Evolutionary conservation across 2,329 filamentous ascomycete species (phyloP).

Genomic region (Macrophomina pseudophaseolina): DNA sequence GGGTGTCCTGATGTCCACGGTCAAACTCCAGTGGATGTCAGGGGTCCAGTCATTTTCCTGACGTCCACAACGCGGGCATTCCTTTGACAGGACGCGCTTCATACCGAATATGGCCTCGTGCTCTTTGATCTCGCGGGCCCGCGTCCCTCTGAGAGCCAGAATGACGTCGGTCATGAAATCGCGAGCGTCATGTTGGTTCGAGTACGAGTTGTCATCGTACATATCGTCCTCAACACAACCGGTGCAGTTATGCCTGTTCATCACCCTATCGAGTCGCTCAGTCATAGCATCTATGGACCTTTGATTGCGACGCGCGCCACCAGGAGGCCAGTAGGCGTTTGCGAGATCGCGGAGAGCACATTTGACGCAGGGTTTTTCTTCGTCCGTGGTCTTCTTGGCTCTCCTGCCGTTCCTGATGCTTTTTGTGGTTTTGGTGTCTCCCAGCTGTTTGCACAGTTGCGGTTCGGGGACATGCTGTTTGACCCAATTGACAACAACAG

Average conservation of each 20-base stretch:
- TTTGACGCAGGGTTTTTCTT: not conserved
- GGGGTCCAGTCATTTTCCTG: not conserved
- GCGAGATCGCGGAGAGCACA: constrained; percentile 17
- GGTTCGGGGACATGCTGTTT: constrained; percentile 10
- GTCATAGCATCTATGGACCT: not conserved
- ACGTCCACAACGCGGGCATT: not conserved
- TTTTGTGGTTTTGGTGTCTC: no score
- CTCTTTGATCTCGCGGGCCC: not conserved
- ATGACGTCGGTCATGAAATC: constrained; percentile 3
- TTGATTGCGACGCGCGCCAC: not conserved
- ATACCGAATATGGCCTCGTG: constrained; percentile 25
- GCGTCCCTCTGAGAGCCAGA: not conserved
- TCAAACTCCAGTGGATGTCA: not conserved
- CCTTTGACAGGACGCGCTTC: constrained; percentile 20
- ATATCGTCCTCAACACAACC: not conserved
- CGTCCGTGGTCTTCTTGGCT: not conserved
- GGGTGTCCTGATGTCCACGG: not conserved
- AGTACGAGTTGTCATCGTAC: no score
- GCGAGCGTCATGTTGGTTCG: not conserved
- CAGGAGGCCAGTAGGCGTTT: constrained; percentile 17
- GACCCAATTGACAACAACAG: constrained; percentile 30
- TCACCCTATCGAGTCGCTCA: not conserved
- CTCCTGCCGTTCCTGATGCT: no score
- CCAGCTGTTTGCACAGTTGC: not conserved
- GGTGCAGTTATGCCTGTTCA: not conserved